Conservation (phyloP, 2,329 filamentous ascomycete genomes). For the Cryoendolithus antarcticus region DNA sequence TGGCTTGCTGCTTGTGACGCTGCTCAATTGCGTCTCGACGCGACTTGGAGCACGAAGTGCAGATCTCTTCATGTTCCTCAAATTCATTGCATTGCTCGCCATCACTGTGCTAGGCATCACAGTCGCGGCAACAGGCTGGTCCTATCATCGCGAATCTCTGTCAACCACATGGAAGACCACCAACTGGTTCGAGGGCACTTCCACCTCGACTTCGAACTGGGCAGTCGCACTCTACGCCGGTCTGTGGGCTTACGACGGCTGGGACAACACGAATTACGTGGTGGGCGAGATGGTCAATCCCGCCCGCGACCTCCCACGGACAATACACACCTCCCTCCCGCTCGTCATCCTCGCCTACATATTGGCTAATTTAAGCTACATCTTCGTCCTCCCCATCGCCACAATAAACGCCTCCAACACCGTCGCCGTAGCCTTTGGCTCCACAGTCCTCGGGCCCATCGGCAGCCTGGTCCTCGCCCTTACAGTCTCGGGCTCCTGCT, state of each 20-base stretch:
- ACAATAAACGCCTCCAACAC: conserved; percentile 83
- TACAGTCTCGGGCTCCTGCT: conserved; percentile 81
- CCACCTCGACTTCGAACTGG: conserved; percentile 68
- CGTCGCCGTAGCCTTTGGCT: conserved; percentile 87
- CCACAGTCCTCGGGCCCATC: conserved; percentile 72
- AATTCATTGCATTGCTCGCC: conserved; percentile 81
- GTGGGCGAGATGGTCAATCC: conserved; percentile 94
- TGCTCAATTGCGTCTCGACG: conserved; percentile 84
- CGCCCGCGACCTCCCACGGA: conserved; percentile 73
- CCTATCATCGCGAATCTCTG: conserved; percentile 57
- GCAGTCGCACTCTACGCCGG: conserved; percentile 91
- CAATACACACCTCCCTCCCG: conserved; percentile 94
- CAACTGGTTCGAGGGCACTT: conserved; percentile 77
- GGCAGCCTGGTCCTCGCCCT: conserved; percentile 78
- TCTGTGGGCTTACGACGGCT: conserved; percentile 95
- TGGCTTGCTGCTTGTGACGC: conserved; percentile 63
- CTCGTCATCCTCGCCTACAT: conserved; percentile 84
- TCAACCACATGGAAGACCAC: conserved; percentile 65
- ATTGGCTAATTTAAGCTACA: conserved; percentile 85
- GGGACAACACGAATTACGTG: conserved; percentile 99
- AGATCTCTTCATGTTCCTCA: conserved; percentile 92
- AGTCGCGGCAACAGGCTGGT: conserved; percentile 75
- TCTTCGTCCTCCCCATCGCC: conserved; percentile 73
- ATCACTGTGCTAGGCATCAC: conserved; percentile 82
- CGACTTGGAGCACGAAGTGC: conserved; percentile 76